Evolutionary conservation across 192 early-diverging fungal species (phyloP), one percentile per base, ranked within the genome.

Genomic region (Backusella australiensis): DNA sequence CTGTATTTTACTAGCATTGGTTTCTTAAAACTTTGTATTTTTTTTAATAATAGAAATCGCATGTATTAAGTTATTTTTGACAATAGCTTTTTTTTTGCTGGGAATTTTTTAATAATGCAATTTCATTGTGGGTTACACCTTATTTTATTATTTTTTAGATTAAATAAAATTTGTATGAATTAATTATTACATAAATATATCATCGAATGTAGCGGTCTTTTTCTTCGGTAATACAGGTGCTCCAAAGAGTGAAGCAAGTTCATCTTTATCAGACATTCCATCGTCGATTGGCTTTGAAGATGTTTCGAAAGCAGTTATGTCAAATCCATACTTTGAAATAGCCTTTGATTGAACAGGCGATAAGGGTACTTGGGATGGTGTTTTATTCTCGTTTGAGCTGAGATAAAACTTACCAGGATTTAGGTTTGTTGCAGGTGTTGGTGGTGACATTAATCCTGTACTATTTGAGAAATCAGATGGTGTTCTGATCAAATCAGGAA

Each of bases 291-390:
- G n/a, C 7, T 35, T 23, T 6, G 29, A 36, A 21, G 75, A 67
- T 21, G 23, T 17, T 41, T 82, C 70, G 29, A 82, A 73, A 68
- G 59, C 79, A 44, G 67, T 56, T 14, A 80, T 46, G 29, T 80
- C 79, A 76, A 80, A 80, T 19, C 79, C 79, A 68, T 80, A 80
- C 53, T 80, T 80, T 52, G 70, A 39, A 32, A 72, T 44, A 5
- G 17, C 23, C 23, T 72, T 72, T 21, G 29, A 46, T 72, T 72
- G 70, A 9, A 34, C 32, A 46, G 70, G 70, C 19, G 70, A 72
- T 19, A 74, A 73, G 29, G 56, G 56, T 34, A 36, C 53, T 14
- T 56, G n/a, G 23, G 59, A 0, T 44, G 34, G 6, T 26, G 12
- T 63, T 29, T 63, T 29, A 63, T 29, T 63, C 23, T 63, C 56